Evolutionary conservation across 2,329 filamentous ascomycete genomes (phyloP), one percentile per base, ranked within the genome.

Genomic region (Hypomyces rosellus): DNA sequence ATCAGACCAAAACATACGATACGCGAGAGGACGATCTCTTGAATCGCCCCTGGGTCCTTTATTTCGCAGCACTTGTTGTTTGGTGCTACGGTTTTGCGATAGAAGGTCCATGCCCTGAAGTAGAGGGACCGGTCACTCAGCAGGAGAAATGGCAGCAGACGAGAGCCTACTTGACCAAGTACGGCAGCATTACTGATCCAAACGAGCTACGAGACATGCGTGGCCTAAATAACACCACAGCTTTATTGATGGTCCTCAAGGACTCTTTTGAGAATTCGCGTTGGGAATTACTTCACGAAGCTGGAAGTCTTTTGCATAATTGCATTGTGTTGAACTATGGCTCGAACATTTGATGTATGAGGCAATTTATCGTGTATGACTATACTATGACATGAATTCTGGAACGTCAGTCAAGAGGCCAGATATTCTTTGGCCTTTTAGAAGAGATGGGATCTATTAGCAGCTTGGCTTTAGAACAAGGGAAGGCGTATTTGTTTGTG

Each of bases 21-120:
- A 89, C 91, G 1, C 81, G 89, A 16, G 88, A 96, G 60, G 93
- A 99, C 61, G 87, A 90, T 48, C 76, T 96, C 2, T 78, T 97
- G 53, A 95, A 97, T 62, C 79, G 93, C 14, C 89, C 92, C 0
- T 99, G 93, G 92, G 90, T 96, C 11, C 74, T 97, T 46, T 99
- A 96, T 69, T 95, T 96, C 63, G 89, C 93, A 1, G 84, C 85
- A 0, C 76, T 99, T 13, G 89, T 96, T 18, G 88, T 97, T 1
- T 99, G 93, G 93, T 89, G 84, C 53, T 99, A 97, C 61, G 92
- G 91, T 2, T 96, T 84, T 64, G 90, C 92, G 0, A 74, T 95
- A 16, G 93, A 97, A 59, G 93, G 93, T 0, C 80, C 89, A 0
- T 81, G 88, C 51, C 72, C 76, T 6, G 69, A 68, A 4, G 62